Base-by-base conservation (phyloP, 257 asterid genomes). In the Misopates orontium region DNA sequence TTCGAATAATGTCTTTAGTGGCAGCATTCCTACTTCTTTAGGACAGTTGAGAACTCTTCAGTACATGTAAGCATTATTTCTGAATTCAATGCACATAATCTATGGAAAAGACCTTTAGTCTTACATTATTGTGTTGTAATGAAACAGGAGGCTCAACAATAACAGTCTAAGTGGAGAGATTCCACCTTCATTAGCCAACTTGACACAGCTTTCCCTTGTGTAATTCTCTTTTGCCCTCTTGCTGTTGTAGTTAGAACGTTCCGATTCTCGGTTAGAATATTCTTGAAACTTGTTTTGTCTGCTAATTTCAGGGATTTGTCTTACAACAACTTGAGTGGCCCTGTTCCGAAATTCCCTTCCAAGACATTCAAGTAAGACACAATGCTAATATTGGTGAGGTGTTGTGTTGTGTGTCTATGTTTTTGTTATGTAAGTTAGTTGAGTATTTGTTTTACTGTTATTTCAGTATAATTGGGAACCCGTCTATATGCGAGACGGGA, bases 271-370 rank as follows among this genome's bases (percentile, higher is more conserved):
- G 17, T 16, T 17, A 39, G 16, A 60, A 48, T 23, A 17, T 41
- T 60, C 31, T 60, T 23, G 60, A 62, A 71, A 47, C 42, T 24
- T 71, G 51, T 3, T 40, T 64, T 68, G 41, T 12, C 65, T 52
- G 28, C 14, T 66, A 16, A 48, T 71, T 57, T 62, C 78, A 94
- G 99, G 85, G 99, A 94, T 76, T 80, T 94, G 75, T 94, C 99
- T 65, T 90, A 82, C 83, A 94, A 94, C 81, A 90, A 90, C 80
- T 86, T 94, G 88, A 85, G 86, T 42, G 98, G 99, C 42, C 91
- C 96, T 24, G 81, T 90, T 10, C 96, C 97, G 60, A 72, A 69
- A 49, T 78, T 88, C 64, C 95, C 95, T 80, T 75, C 84, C 59
- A 94, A 94, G 84, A 83, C 83, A 31, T 81, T 90, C 87, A 87